These are phyloP conservation scores for Podospora bellae-mahoneyi DNA, from an alignment of 495 filamentous ascomycete species.

Conservation along the genomic window DNA sequence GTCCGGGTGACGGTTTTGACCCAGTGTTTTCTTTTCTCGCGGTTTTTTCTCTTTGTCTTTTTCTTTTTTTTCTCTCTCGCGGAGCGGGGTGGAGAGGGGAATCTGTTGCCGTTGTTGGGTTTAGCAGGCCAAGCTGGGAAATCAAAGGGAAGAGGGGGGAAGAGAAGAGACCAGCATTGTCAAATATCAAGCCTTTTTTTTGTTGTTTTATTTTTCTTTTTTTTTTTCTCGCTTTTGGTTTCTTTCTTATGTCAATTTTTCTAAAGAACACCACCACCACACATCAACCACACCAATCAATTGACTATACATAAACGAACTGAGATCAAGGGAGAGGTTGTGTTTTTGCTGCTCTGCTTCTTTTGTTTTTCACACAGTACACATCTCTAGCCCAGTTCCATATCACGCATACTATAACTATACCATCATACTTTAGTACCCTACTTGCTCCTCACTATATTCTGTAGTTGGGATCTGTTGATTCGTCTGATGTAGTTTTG, in stretches of 20 bases:
- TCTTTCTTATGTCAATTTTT: conserved; percentile 29
- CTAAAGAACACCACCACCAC: not conserved
- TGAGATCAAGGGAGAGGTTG: not conserved
- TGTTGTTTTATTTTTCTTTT: not conserved
- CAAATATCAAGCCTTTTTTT: not conserved
- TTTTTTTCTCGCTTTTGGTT: conserved; percentile 21
- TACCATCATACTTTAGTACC: not conserved
- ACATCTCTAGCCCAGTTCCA: not conserved
- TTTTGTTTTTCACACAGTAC: not conserved
- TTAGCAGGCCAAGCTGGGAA: not conserved
- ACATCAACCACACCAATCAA: not conserved
- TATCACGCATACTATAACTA: not conserved
- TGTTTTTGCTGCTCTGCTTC: not conserved
- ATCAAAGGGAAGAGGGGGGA: conserved; percentile 1
- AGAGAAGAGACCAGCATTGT: conserved; percentile 4
- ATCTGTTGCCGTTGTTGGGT: not conserved
- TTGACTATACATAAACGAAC: not conserved
- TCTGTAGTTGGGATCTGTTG: not conserved
- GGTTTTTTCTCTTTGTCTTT: conserved; percentile 1
- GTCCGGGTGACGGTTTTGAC: conserved; percentile 18
- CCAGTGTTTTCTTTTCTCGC: conserved; percentile 9
- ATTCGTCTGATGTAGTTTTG: not conserved
- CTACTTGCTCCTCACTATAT: not conserved
- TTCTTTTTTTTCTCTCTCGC: conserved; percentile 3
- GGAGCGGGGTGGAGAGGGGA: conserved; percentile 6